A percentile compares a stretch with the other conserved stretches of the same genome.
These are phyloP conservation scores for Rhodotorula sp. DNA, from an alignment of 1,284 basidiomycete species.

Conservation along the genomic window DNA sequence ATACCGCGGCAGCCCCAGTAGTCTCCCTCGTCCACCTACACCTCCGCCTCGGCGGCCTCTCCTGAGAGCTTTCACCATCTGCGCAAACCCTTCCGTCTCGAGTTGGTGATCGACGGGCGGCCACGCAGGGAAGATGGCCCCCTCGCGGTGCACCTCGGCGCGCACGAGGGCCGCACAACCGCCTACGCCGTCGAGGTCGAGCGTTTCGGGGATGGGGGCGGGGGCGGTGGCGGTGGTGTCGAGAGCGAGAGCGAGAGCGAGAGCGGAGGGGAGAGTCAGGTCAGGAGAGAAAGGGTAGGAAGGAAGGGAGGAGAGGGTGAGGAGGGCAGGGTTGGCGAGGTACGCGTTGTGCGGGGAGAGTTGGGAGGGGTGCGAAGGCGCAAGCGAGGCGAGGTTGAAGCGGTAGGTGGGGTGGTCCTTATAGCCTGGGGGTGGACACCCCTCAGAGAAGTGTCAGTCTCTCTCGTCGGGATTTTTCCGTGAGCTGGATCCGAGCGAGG, in stretches of 20 bases:
- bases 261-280: neutral
- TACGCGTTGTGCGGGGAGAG: constrained; percentile 6
- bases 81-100: constrained; percentile 35
- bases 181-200: constrained; percentile 34
- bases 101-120: constrained; percentile 30
- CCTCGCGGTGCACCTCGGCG: constrained; percentile 25
- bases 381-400: constrained; percentile 28
- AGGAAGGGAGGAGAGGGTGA: neutral
- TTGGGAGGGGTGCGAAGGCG: constrained; percentile 5
- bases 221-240: neutral
- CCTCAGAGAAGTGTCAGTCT: too few relatives aligned
- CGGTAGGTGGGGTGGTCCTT: constrained; percentile 19
- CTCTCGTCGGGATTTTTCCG: too few relatives aligned
- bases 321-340: constrained; percentile 3
- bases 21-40: neutral
- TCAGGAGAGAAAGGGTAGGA: neutral
- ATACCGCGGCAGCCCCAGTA: constrained; percentile 30
- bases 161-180: constrained; percentile 29
- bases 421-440: constrained; percentile 20
- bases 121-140: constrained; percentile 35
- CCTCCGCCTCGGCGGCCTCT: neutral
- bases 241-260: neutral
- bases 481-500: neutral
- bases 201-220: neutral
- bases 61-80: constrained; percentile 10